These are phyloP conservation scores for Melanomma pulvis-pyrius DNA, from an alignment of 495 filamentous ascomycete genomes.

Conservation along the genomic window DNA sequence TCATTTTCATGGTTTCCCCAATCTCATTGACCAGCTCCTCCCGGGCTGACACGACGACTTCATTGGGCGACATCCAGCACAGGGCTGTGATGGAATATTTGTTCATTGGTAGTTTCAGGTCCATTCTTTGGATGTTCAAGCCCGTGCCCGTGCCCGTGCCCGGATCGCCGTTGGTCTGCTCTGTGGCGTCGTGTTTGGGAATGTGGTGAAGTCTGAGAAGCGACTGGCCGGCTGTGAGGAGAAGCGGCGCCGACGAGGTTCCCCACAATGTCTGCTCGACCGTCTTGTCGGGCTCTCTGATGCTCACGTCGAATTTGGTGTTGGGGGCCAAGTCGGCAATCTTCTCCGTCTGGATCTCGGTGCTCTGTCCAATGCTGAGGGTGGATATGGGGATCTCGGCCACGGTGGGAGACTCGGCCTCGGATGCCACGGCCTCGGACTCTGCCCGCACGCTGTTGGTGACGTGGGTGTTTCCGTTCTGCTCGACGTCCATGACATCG, in stretches of 20 bases:
- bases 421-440: conserved; percentile 35
- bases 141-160: not conserved
- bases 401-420: conserved; percentile 38
- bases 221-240: conserved; percentile 31
- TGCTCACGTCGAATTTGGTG: conserved; percentile 7
- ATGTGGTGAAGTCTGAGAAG: conserved; percentile 17
- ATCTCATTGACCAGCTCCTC: conserved; percentile 30
- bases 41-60: conserved; percentile 17
- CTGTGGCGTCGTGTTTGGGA: not conserved
- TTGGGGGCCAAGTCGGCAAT: conserved; percentile 21
- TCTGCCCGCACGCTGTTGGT: conserved; percentile 33
- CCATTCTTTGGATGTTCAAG: not conserved
- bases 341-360: conserved; percentile 33
- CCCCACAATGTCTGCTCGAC: conserved; percentile 31
- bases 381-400: conserved; percentile 37
- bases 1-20: conserved; percentile 27
- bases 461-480: conserved; percentile 28
- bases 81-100: conserved; percentile 27
- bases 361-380: conserved; percentile 34
- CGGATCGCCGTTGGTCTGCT: not conserved
- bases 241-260: not conserved
- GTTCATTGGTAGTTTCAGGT: conserved; percentile 18
- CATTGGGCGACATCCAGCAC: conserved; percentile 23
- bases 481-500: conserved; percentile 45
- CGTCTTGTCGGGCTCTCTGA: conserved; percentile 3